phyloP scores from a whole-genome alignment of 2,329 filamentous ascomycete genomes.

The Apiospora pterosperma region DNA sequence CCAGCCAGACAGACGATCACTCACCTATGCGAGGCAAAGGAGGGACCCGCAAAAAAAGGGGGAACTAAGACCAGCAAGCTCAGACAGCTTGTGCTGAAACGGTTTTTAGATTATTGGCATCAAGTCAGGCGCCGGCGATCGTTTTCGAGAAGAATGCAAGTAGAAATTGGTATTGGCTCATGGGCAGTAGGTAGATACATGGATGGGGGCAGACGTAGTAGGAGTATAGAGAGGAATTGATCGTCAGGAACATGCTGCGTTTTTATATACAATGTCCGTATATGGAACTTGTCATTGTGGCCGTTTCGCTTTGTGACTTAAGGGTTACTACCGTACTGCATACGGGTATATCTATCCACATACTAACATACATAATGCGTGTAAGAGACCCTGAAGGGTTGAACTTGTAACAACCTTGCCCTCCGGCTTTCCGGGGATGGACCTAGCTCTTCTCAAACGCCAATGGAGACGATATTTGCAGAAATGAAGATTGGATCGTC shows the following conservation, averaged over 20 bases:
- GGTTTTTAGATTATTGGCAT: background rate
- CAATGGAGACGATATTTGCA: background rate
- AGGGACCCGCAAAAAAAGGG: background rate
- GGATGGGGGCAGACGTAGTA: background rate
- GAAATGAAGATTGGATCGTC: background rate
- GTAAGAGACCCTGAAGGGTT: background rate
- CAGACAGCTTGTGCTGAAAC: slow-evolving; percentile 4
- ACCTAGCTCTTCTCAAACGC: background rate
- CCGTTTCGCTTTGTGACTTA: background rate
- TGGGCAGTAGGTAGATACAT: background rate
- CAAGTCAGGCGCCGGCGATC: background rate
- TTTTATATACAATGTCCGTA: background rate
- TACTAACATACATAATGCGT: background rate
- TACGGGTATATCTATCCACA: background rate
- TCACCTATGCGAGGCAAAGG: background rate
- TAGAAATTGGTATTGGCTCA: background rate
- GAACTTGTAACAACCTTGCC: background rate
- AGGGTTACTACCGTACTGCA: background rate
- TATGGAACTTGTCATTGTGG: too few relatives aligned
- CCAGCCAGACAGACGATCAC: background rate
- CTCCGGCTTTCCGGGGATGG: background rate
- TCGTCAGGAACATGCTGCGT: background rate
- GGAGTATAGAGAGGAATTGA: background rate
- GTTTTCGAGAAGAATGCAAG: background rate
- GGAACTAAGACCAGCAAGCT: background rate